Percentiles rank a stretch among this genome's conserved stretches.
Conservation (phyloP, 2,329 filamentous ascomycete genomes). For the Allantophomopsis lycopodina region DNA sequence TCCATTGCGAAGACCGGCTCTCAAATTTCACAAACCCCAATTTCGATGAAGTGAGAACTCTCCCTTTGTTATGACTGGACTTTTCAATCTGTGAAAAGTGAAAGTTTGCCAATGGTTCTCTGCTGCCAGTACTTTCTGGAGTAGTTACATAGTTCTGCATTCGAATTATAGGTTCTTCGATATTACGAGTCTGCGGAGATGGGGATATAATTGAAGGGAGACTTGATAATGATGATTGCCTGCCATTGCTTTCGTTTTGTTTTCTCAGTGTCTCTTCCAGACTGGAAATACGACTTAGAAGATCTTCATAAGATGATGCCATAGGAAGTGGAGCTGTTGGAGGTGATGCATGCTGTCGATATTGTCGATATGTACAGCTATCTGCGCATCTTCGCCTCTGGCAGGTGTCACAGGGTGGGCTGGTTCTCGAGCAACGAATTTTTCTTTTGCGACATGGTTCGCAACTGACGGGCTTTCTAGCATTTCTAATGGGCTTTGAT, state of each 20-base stretch:
- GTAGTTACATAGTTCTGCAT: neutral
- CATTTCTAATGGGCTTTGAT: too few relatives aligned
- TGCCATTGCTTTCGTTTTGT: neutral
- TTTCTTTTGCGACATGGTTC: conserved; percentile 6
- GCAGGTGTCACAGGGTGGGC: conserved; percentile 5
- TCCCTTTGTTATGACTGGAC: neutral
- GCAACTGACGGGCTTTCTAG: neutral
- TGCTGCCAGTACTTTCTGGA: neutral
- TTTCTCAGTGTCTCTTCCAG: neutral
- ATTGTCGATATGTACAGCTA: conserved; percentile 2
- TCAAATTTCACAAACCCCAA: neutral
- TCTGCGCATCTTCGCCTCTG: conserved; percentile 2
- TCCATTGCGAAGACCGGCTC: neutral
- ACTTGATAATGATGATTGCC: neutral
- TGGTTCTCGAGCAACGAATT: conserved; percentile 6
- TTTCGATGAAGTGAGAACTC: neutral
- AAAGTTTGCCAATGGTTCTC: neutral
- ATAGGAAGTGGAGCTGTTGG: neutral
- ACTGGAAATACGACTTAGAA: neutral
- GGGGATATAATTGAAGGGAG: neutral
- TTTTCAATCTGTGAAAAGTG: neutral
- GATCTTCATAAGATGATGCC: neutral
- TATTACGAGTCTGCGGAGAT: neutral
- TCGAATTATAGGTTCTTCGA: neutral
- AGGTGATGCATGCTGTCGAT: neutral